Evolutionary conservation across 768 basidiomycete genomes (phyloP).

Genomic region (Grammothele lineata): DNA sequence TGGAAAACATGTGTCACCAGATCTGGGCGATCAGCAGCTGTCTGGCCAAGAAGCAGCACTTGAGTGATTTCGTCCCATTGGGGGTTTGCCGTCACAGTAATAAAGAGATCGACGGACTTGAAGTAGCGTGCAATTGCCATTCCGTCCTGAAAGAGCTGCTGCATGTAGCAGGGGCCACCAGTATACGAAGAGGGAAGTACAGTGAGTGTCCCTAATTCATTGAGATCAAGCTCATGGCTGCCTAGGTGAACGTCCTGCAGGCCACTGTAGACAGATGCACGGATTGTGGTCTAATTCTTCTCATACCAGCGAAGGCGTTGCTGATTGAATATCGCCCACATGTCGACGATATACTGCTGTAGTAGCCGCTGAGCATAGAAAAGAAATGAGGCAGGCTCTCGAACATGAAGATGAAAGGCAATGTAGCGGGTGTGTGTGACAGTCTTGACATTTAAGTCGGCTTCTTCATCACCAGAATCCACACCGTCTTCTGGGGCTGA

Average conservation of each 20-base stretch:
- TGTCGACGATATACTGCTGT: slow-evolving; percentile 42
- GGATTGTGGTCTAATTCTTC: slow-evolving; percentile 31
- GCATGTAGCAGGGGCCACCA: slow-evolving; percentile 42
- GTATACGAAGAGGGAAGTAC: slow-evolving; percentile 40
- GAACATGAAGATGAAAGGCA: background rate
- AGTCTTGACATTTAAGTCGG: no score
- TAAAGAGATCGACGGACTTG: slow-evolving; percentile 39
- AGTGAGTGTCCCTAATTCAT: slow-evolving; percentile 28
- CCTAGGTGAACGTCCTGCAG: slow-evolving; percentile 26
- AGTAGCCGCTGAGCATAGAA: slow-evolving; percentile 36
- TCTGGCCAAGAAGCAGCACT: slow-evolving; percentile 36
- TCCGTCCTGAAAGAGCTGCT: slow-evolving; percentile 39
- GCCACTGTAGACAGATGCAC: slow-evolving; percentile 33
- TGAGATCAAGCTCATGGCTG: slow-evolving; percentile 22
- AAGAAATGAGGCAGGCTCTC: background rate
- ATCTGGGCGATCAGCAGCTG: slow-evolving; percentile 41
- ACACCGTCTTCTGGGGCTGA: no score
- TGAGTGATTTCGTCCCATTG: slow-evolving; percentile 41
- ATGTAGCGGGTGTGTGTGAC: background rate
- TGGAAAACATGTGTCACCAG: slow-evolving; percentile 43
- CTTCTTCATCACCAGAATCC: no score
- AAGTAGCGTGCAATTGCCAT: slow-evolving; percentile 39
- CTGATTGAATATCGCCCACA: slow-evolving; percentile 43
- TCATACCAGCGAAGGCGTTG: slow-evolving; percentile 30
- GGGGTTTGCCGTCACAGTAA: slow-evolving; percentile 52